Conservation (phyloP, 139 green algal species). For the Picochlorum sp. region DNA sequence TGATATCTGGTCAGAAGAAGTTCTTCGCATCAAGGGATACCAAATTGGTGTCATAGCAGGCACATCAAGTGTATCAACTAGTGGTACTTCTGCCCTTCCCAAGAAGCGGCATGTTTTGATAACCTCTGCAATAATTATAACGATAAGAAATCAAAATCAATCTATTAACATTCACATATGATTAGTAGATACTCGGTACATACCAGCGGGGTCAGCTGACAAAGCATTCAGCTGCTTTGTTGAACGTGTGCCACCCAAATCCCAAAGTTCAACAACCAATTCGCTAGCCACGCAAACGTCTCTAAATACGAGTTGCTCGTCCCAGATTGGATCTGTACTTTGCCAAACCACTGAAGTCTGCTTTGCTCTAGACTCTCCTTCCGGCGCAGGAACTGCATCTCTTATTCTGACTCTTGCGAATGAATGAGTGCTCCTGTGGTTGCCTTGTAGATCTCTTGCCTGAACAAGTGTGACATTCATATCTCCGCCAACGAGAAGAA, state of each 20-base stretch:
- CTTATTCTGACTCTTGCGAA: slow-evolving; percentile 33
- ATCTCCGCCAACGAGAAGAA: slow-evolving; percentile 44
- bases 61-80: slow-evolving; percentile 46
- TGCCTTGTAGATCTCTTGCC: slow-evolving; percentile 26
- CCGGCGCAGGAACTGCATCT: slow-evolving; percentile 12
- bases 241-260: slow-evolving; percentile 28
- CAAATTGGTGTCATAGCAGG: slow-evolving; percentile 21
- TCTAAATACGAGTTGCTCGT: slow-evolving; percentile 35
- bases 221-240: slow-evolving; percentile 22
- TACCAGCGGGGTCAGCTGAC: slow-evolving; percentile 8
- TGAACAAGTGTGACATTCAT: slow-evolving; percentile 34
- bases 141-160: not conserved
- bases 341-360: slow-evolving; percentile 40
- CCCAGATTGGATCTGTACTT: slow-evolving; percentile 29
- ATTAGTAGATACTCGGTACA: not conserved
- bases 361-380: slow-evolving; percentile 17
- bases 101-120: slow-evolving; percentile 41
- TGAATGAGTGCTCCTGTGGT: slow-evolving; percentile 19
- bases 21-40: slow-evolving; percentile 36
- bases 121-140: slow-evolving; percentile 26
- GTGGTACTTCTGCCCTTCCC: slow-evolving; percentile 42
- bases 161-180: not conserved
- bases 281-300: slow-evolving; percentile 32
- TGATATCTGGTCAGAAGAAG: slow-evolving; percentile 26
- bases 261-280: slow-evolving; percentile 57